phyloP scores from a whole-genome alignment of 108 stramenopile genomes.

The Discostella pseudostelligera region DNA sequence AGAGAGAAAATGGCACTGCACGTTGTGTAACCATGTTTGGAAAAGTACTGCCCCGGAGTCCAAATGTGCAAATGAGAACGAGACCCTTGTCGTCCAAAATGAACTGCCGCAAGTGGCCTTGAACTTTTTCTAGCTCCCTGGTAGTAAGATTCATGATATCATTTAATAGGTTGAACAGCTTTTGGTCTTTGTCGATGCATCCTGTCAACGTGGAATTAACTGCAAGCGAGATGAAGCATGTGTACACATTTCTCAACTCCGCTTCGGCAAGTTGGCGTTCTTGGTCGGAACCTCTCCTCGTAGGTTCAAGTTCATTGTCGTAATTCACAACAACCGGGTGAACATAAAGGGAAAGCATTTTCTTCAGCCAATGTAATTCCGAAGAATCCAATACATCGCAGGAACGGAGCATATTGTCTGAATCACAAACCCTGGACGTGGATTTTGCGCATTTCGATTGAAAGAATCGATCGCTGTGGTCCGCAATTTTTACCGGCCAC shows the following conservation, averaged over 20 bases:
- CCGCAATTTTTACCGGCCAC: constrained; percentile 26
- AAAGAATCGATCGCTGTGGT: constrained; percentile 26
- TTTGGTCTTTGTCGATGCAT: constrained; percentile 36
- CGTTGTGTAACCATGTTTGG: constrained; percentile 68
- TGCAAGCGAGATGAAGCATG: constrained; percentile 56
- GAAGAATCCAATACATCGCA: constrained; percentile 44
- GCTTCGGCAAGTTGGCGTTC: constrained; percentile 60
- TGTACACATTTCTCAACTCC: constrained; percentile 67
- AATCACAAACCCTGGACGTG: constrained; percentile 11
- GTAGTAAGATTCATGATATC: constrained; percentile 68
- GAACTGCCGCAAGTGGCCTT: constrained; percentile 74
- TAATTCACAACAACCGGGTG: constrained; percentile 74
- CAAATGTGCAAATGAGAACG: constrained; percentile 75
- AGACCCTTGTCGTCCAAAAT: constrained; percentile 83
- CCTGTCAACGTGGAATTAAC: constrained; percentile 50
- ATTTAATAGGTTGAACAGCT: constrained; percentile 54
- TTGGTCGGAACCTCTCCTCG: constrained; percentile 24
- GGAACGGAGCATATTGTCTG: constrained; percentile 18
- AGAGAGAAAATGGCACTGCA: constrained; percentile 59
- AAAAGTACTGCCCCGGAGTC: constrained; percentile 71
- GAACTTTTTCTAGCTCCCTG: constrained; percentile 45
- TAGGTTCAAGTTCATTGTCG: constrained; percentile 49
- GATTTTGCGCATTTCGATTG: constrained; percentile 13
- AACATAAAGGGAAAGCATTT: constrained; percentile 67
- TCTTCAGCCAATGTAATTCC: constrained; percentile 44